Conservation (phyloP, 148 eudicot genomes). For the Chenopodium suecicum region DNA sequence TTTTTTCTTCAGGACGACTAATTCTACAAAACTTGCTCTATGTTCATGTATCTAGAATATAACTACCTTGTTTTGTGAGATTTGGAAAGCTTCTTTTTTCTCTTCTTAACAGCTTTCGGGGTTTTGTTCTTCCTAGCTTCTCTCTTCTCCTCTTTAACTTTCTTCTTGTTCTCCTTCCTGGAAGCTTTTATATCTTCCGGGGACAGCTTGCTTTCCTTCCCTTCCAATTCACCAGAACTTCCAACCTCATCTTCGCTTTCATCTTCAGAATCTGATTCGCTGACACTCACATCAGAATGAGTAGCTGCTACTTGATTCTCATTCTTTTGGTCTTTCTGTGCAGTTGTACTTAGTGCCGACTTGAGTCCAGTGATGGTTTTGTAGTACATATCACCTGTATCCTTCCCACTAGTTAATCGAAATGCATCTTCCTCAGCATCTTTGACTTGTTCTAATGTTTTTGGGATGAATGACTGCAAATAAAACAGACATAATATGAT, state of each 20-base stretch:
- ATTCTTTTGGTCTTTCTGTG: background rate
- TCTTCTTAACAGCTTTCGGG: constrained; percentile 84
- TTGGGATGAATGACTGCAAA: constrained; percentile 75
- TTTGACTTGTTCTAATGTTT: constrained; percentile 75
- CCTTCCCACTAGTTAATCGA: constrained; percentile 63
- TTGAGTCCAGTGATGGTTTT: constrained; percentile 74
- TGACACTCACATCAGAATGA: constrained; percentile 29
- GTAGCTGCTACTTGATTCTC: constrained; percentile 7
- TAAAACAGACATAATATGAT: background rate
- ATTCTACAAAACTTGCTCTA: constrained; percentile 9
- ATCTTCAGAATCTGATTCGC: constrained; percentile 41
- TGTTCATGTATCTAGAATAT: background rate
- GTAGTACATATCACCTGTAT: constrained; percentile 67
- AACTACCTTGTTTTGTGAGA: constrained; percentile 52
- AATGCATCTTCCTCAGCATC: constrained; percentile 82
- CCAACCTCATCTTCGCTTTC: constrained; percentile 39
- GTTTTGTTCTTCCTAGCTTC: constrained; percentile 80
- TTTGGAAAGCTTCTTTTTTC: constrained; percentile 90
- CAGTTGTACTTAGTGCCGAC: constrained; percentile 35
- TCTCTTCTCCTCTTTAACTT: constrained; percentile 93
- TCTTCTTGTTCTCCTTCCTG: constrained; percentile 91
- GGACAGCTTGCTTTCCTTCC: constrained; percentile 25
- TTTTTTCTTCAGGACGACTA: background rate
- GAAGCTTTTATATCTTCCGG: constrained; percentile 69
- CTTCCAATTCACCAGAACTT: constrained; percentile 44